Base-by-base conservation (phyloP, 176 grass and related monocot species). In the Hordeum marinum region DNA sequence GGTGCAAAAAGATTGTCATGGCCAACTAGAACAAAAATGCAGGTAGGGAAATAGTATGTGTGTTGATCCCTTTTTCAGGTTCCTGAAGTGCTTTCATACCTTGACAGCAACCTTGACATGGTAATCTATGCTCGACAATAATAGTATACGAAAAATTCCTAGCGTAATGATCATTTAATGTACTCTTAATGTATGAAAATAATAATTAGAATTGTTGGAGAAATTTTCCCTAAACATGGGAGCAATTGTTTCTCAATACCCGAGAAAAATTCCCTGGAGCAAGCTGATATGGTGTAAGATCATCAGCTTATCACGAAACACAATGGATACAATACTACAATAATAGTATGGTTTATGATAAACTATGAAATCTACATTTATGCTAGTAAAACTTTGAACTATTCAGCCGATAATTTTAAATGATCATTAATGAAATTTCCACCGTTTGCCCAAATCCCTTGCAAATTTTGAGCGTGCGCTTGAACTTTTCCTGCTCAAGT, bases 401-500 rank as follows among this genome's bases (percentile, higher is more conserved):
- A 91, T 27, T 76, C 60, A 60, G 9, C 17, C 10, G 41, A 25
- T 35, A 88, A 57, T 36, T 48, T 83, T 69, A 94, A 97, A 42
- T 90, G 45, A 26, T 92, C 86, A 46, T 26, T n/a, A 12, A 85
- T 55, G 29, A 92, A 31, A 1, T 10, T 69, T 65, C 65, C 3
- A 83, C 67, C 6, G 72, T 84, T 41, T 83, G 80, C 34, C 75
- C 86, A 79, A 91, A 92, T 72, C 87, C 90, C 46, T 73, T 68
- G 7, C 74, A 66, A 86, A 87, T 72, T 87, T 90, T 89, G 86
- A 92, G 37, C 92, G 94, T 94, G 78, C 55, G 54, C 55, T 71
- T 84, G 2, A 94, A 62, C 76, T 89, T 97, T 14, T 91, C 86
- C 64, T 94, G 84, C 68, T 89, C 94, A 8, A 68, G 42, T 85